A percentile compares a stretch with the other conserved stretches of the same genome.
These are phyloP conservation scores for Coffea eugenioides DNA, from an alignment of 257 asterid species.

Conservation along the genomic window DNA sequence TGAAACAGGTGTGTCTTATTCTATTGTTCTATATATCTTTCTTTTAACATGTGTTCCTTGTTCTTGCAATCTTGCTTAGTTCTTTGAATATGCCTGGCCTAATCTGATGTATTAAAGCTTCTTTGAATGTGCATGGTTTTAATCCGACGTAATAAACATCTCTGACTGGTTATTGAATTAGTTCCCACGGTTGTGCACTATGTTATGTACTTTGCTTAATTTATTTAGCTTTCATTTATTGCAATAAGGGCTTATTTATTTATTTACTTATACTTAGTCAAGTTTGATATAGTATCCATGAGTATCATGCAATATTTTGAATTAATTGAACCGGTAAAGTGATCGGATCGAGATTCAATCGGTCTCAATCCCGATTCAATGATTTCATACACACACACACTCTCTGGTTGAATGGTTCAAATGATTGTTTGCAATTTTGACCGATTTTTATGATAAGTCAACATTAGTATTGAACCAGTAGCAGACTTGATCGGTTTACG, in stretches of 20 bases:
- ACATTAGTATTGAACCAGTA: too few species aligned
- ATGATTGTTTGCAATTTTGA: too few species aligned
- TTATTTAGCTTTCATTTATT: too few species aligned
- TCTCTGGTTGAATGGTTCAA: too few species aligned
- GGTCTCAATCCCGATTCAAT: too few species aligned
- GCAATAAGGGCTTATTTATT: neutral
- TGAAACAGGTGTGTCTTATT: neutral
- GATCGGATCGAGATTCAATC: too few species aligned
- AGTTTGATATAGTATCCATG: neutral
- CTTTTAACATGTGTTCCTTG: neutral
- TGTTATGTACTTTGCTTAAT: neutral
- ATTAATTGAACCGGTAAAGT: neutral
- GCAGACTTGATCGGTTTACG: too few species aligned
- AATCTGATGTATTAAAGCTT: neutral
- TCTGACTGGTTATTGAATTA: too few species aligned
- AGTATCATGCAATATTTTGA: neutral
- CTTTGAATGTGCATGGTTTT: too few species aligned
- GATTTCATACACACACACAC: too few species aligned
- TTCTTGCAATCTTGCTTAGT: neutral
- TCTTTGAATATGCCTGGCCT: neutral
- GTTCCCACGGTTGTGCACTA: neutral
- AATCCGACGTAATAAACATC: too few species aligned
- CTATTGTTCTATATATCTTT: neutral
- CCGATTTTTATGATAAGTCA: too few species aligned
- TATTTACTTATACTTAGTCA: neutral